Evolutionary conservation across 2,329 filamentous ascomycete genomes (phyloP), one percentile per base, ranked within the genome.

Genomic region (Colletotrichum sp.): DNA sequence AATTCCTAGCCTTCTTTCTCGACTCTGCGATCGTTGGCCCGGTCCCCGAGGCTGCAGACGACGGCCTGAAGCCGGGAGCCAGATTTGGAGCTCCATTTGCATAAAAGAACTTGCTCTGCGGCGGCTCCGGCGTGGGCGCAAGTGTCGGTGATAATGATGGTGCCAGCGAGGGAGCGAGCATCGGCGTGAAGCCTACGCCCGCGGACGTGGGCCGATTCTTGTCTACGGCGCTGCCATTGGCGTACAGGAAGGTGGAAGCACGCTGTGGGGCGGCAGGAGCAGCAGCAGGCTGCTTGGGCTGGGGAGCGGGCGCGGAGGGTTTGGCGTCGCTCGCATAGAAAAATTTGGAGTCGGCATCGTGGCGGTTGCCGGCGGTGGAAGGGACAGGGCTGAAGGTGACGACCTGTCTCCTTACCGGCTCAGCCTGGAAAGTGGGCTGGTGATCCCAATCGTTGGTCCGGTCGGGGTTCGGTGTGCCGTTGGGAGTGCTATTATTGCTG

Each of bases 301-400:
- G 73, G 16, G 71, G 59, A 68, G 24, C 68, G 64, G 67, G 65
- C 57, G 74, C 65, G 15, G 63, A 60, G 28, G 12, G 34, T 79
- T 91, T 93, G 52, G 90, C 94, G 79, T 98, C 95, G 82, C 93
- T 95, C 32, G 96, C 97, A 83, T 98, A 96, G 83, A 99, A 98
- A 89, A 99, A 99, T 86, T 95, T 96, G 69, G 93, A 86, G 67
- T 91, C 89, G 24, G 81, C 83, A 79, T 75, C 79, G 82, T 60
- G 78, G 74, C 69, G 76, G 26, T 63, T 61, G 69, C 67, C 48
- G 9, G 78, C 76, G 16, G 87, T 85, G 39, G 84, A 83, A 6
- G 59, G 59, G 15, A 83, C 80, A 8, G 87, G 81, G 78, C 81
- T 85, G 75, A 89, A 88, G 24, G 86, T 84, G 24, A 87, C 83